These are phyloP conservation scores for Ustilago xerochloae DNA, from an alignment of 1,284 basidiomycete genomes.

Conservation along the genomic window DNA sequence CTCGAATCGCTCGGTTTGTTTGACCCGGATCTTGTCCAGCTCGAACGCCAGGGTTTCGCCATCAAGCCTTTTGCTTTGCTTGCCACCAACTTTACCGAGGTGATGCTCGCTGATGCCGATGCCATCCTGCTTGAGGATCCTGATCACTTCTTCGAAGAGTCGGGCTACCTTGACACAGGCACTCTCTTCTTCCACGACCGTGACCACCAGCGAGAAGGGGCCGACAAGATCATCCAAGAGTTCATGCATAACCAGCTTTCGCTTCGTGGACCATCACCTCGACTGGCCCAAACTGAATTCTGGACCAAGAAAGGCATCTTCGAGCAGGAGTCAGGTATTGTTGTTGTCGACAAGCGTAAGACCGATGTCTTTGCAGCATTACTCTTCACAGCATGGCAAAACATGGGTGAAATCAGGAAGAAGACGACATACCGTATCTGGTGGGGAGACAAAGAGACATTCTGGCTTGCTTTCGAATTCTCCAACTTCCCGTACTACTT, in stretches of 20 bases:
- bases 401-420: conserved; percentile 49
- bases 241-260: conserved; percentile 48
- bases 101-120: conserved; percentile 52
- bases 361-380: conserved; percentile 46
- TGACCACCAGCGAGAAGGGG: conserved; percentile 42
- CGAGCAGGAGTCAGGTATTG: conserved; percentile 51
- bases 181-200: conserved; percentile 56
- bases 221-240: conserved; percentile 36
- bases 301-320: conserved; percentile 53
- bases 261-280: conserved; percentile 34
- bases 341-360: conserved; percentile 48
- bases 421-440: conserved; percentile 49
- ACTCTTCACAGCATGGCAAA: conserved; percentile 52
- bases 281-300: conserved; percentile 37
- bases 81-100: conserved; percentile 53
- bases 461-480: conserved; percentile 52
- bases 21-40: conserved; percentile 41
- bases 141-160: conserved; percentile 43
- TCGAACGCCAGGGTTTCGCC: conserved; percentile 49
- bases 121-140: conserved; percentile 46
- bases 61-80: conserved; percentile 50
- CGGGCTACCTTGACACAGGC: conserved; percentile 48
- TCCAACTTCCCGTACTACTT: conserved; percentile 50
- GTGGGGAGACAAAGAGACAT: conserved; percentile 51
- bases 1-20: conserved; percentile 42